A percentile compares a stretch with the other conserved stretches of the same genome.
Conservation (phyloP, 345 rosid genomes). For the Bruguiera sexangula region DNA sequence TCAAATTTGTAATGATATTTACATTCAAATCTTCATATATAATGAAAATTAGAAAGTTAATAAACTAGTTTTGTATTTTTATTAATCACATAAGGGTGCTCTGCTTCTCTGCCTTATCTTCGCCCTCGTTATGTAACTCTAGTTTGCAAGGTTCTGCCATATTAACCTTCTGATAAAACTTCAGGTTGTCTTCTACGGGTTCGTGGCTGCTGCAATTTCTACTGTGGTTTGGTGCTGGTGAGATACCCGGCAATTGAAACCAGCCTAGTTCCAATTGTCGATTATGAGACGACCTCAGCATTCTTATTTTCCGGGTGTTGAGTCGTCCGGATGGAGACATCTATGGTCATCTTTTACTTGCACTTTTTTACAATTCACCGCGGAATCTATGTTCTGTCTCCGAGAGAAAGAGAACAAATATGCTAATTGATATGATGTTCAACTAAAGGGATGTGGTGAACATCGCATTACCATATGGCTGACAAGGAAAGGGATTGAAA, state of each 20-base stretch:
- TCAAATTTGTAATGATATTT: too few species aligned
- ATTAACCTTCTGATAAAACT: too few species aligned
- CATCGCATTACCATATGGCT: background rate
- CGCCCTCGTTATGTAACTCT: too few species aligned
- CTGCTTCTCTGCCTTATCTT: too few species aligned
- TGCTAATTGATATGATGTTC: background rate
- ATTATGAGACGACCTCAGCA: conserved; percentile 7
- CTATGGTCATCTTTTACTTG: conserved; percentile 22
- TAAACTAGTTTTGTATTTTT: too few species aligned
- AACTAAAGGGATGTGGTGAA: background rate
- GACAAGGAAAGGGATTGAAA: background rate
- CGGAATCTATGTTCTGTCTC: conserved; percentile 6
- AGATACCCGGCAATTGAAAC: conserved; percentile 35
- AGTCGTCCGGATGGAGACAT: conserved; percentile 24
- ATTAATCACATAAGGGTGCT: too few species aligned
- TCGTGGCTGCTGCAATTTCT: conserved; percentile 18
- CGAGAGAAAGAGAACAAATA: background rate
- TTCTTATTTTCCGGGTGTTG: conserved; percentile 41
- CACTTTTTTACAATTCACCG: background rate
- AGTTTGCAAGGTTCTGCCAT: too few species aligned
- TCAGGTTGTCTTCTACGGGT: conserved; percentile 15
- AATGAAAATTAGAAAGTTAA: too few species aligned
- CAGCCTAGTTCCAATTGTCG: conserved; percentile 26
- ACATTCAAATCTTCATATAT: too few species aligned
- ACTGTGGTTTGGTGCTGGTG: conserved; percentile 24